phyloP scores from a whole-genome alignment of 2,329 filamentous ascomycete species.

The Penicillium sp. region DNA sequence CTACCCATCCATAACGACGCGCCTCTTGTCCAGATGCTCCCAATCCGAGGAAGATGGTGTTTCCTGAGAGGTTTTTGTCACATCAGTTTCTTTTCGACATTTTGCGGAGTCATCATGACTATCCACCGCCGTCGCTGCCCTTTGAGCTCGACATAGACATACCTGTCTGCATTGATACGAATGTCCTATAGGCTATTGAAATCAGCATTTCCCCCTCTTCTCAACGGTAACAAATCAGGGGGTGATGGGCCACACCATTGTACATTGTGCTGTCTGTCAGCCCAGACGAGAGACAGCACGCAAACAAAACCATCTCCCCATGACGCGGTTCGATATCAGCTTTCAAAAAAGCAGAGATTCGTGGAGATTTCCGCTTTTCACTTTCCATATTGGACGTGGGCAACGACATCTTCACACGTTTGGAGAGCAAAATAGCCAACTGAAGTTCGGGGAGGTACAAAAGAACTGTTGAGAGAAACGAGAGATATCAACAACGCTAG shows the following conservation, averaged over 20 bases:
- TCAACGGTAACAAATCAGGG: no score
- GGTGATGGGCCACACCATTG: slow-evolving; percentile 22
- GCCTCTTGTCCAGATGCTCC: slow-evolving; percentile 47
- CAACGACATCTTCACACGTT: neutral
- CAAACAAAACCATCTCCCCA: slow-evolving; percentile 30
- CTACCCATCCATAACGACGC: slow-evolving; percentile 48
- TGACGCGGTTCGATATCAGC: slow-evolving; percentile 27
- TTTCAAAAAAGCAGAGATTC: slow-evolving; percentile 19
- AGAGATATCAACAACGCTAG: neutral
- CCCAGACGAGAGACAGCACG: slow-evolving; percentile 34
- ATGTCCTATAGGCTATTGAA: slow-evolving; percentile 46
- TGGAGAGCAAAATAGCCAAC: neutral
- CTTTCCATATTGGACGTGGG: slow-evolving; percentile 6
- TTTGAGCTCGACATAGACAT: slow-evolving; percentile 6
- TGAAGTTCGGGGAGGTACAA: neutral
- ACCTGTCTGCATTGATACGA: slow-evolving; percentile 48
- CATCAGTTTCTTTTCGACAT: neutral
- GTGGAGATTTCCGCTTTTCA: slow-evolving; percentile 3
- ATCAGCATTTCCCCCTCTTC: no score
- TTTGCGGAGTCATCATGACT: neutral
- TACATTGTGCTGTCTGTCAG: slow-evolving; percentile 37
- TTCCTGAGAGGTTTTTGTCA: slow-evolving; percentile 29
- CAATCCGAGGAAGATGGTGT: slow-evolving; percentile 50
- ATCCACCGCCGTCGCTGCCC: neutral
- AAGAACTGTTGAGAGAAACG: neutral